Percentiles rank a stretch among this genome's conserved stretches.
phyloP scores from a whole-genome alignment of 257 asterid species.

The Nicotiana obtusifolia region DNA sequence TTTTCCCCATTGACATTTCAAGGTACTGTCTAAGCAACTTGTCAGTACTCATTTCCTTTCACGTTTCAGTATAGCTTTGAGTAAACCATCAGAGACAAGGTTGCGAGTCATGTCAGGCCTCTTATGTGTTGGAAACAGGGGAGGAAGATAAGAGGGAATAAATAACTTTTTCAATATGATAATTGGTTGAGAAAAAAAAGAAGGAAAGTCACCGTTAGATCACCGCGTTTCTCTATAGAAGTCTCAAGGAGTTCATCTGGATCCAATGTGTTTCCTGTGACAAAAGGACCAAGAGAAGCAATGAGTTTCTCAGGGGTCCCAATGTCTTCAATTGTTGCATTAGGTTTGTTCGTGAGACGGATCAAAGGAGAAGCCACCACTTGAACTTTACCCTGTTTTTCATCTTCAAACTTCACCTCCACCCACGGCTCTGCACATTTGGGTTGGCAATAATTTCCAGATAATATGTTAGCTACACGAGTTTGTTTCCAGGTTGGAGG shows the following conservation, averaged over 20 bases:
- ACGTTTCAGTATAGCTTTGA: background rate
- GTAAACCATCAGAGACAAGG: background rate
- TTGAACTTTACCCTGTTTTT: slow-evolving; percentile 76
- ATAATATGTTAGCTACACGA: slow-evolving; percentile 81
- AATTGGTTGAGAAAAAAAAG: background rate
- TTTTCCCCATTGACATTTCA: background rate
- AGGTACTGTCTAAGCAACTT: background rate
- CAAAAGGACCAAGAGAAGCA: slow-evolving; percentile 96
- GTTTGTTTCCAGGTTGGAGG: slow-evolving; percentile 95
- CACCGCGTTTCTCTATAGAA: slow-evolving; percentile 73
- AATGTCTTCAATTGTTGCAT: slow-evolving; percentile 86
- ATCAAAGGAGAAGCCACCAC: slow-evolving; percentile 92
- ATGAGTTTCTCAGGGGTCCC: slow-evolving; percentile 87
- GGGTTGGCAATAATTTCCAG: slow-evolving; percentile 98
- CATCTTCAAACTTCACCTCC: slow-evolving; percentile 90
- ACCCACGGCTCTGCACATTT: slow-evolving; percentile 99
- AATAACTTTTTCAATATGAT: background rate
- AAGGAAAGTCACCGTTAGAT: slow-evolving; percentile 53
- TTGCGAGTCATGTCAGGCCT: too few species aligned
- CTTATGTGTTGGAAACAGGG: too few species aligned
- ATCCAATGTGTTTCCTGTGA: slow-evolving; percentile 80
- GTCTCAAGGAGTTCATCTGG: slow-evolving; percentile 84
- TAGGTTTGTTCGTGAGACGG: slow-evolving; percentile 89
- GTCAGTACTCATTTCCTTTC: background rate
- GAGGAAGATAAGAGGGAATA: background rate